These are phyloP conservation scores for Phylloporus arenicola DNA, from an alignment of 768 basidiomycete genomes.

Conservation along the genomic window DNA sequence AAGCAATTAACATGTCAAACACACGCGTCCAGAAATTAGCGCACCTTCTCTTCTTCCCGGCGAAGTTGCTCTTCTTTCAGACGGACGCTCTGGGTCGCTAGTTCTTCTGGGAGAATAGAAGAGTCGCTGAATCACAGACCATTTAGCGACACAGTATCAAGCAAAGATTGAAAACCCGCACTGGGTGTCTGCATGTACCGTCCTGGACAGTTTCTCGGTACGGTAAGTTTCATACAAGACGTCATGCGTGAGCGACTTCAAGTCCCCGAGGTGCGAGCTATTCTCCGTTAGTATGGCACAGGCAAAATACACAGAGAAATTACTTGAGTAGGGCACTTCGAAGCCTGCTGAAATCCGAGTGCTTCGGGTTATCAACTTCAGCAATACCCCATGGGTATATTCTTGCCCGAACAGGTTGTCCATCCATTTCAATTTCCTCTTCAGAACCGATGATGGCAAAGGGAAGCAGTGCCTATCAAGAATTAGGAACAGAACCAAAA, in stretches of 20 bases:
- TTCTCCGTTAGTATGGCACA: constrained; percentile 7
- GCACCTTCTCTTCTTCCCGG: constrained; percentile 91
- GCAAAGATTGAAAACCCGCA: constrained; percentile 28
- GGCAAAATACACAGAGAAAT: constrained; percentile 15
- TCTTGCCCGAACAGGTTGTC: constrained; percentile 85
- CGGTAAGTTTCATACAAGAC: constrained; percentile 95
- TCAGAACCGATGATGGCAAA: constrained; percentile 98
- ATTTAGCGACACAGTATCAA: constrained; percentile 22
- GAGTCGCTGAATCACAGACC: constrained; percentile 51
- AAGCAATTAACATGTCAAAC: constrained; percentile 10
- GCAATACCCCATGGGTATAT: constrained; percentile 99
- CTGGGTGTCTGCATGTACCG: constrained; percentile 76
- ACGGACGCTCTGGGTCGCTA: constrained; percentile 93
- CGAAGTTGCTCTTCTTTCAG: constrained; percentile 99
- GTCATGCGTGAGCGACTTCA: constrained; percentile 93
- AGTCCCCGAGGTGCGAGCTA: constrained; percentile 90
- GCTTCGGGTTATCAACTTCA: constrained; percentile 98
- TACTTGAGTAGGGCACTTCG: constrained; percentile 89
- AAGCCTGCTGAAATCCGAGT: constrained; percentile 96
- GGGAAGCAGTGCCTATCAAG: constrained; percentile 73
- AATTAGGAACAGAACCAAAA: constrained; percentile 5
- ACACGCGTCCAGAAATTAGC: constrained; percentile 2
- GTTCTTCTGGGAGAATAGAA: constrained; percentile 91
- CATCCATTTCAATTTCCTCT: constrained; percentile 92
- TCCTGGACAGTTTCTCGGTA: constrained; percentile 93